Evolutionary conservation across 2,329 filamentous ascomycete species (phyloP), one percentile per base, ranked within the genome.

Genomic region (Fusarium sp.): DNA sequence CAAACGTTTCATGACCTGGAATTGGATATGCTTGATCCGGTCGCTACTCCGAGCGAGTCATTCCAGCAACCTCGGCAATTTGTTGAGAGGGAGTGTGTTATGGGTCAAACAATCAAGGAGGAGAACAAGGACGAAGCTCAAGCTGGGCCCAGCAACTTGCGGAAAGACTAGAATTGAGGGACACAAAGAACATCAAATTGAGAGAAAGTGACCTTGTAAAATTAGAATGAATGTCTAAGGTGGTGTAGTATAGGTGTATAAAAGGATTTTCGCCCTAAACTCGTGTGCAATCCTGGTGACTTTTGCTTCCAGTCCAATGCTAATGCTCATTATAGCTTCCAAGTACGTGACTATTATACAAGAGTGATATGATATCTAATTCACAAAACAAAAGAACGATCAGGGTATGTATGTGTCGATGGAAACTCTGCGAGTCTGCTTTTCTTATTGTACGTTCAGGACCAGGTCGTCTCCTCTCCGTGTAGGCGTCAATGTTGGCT

Each of bases 401-500:
- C 41, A 49, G 44, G 31, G 48, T 29, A 15, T 35, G 23, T 52
- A 61, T 61, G 47, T 53, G 48, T 46, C 37, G 31, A 57, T 18
- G 26, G 39, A 57, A 68, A 54, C 57, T 44, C 38, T 49, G 20
- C 12, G 42, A 21, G 16, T 33, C 18, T 56, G 42, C 23, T 55
- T 31, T 52, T 48, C 23, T 71, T 64, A 88, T 63, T 84, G 82
- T 65, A 89, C 86, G 68, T 85, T 85, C 70, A 89, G 74, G 68
- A 86, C 90, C 62, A 93, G 74, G 75, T 92, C 89, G 26, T 90
- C 87, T 0, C 91, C 91, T 48, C 88, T 84, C 63, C 89, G 81
- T 58, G 88, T 89, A 5, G 91, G 91, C 44, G 91, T 93, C 71
- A 93, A 74, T 69, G 84, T 86, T 5, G 90, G 90, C 69, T 89